A percentile compares a stretch with the other conserved stretches of the same genome.
Conservation (phyloP, 2,329 filamentous ascomycete species). For the Ceratocystis papillata region DNA sequence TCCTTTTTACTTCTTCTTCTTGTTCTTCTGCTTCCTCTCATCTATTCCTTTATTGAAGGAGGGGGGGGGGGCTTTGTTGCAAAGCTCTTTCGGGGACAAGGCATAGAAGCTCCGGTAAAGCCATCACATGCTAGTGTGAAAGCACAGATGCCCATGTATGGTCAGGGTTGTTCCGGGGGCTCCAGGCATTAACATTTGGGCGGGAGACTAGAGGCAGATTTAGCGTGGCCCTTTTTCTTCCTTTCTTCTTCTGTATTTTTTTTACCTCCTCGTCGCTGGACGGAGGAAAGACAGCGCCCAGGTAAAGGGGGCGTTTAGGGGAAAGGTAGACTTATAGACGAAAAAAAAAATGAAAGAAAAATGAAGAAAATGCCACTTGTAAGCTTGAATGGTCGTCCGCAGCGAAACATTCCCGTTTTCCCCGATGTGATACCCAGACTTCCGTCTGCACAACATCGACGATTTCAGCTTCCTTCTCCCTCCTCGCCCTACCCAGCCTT, state of each 20-base stretch:
- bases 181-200: neutral
- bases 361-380: neutral
- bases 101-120: conserved; percentile 2
- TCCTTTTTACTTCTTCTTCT: neutral
- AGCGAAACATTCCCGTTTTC: neutral
- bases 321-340: no score
- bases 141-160: conserved; percentile 8
- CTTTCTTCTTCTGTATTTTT: neutral
- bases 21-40: no score
- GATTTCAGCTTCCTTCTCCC: neutral
- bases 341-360: neutral
- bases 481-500: neutral
- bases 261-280: neutral
- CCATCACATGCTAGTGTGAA: conserved; percentile 10
- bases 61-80: neutral
- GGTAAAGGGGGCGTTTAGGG: neutral
- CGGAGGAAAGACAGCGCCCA: neutral
- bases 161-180: neutral
- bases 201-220: neutral
- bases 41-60: neutral
- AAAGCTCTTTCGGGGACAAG: neutral
- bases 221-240: neutral
- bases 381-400: no score
- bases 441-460: neutral
- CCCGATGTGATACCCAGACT: neutral